Evolutionary conservation across 1,284 basidiomycete species (phyloP).

Genomic region (Stygiomarasmius scandens): DNA sequence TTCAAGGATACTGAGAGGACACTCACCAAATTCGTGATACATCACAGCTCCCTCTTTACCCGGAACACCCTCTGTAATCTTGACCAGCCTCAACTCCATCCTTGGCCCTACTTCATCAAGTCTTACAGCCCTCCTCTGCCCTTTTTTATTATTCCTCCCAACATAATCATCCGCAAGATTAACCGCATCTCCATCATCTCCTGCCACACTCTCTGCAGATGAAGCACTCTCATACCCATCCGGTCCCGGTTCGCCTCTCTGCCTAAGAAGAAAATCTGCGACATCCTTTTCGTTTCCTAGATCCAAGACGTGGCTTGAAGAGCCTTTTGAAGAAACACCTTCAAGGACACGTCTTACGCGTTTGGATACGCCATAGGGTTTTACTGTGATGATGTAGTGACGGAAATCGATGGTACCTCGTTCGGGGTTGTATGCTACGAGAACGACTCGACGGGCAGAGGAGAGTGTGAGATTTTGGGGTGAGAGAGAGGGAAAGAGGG

Average conservation of each 20-base stretch:
- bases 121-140: conserved; percentile 87
- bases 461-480: conserved; percentile 81
- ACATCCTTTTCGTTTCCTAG: conserved; percentile 92
- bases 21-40: conserved; percentile 88
- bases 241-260: conserved; percentile 65
- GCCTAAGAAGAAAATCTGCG: conserved; percentile 90
- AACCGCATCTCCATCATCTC: conserved; percentile 81
- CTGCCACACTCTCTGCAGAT: conserved; percentile 75
- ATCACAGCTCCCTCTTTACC: conserved; percentile 89
- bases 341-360: conserved; percentile 91
- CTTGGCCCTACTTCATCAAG: conserved; percentile 95
- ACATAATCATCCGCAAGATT: conserved; percentile 92
- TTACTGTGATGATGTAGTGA: conserved; percentile 95
- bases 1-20: background rate
- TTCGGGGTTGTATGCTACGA: conserved; percentile 89
- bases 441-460: conserved; percentile 87
- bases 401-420: conserved; percentile 90
- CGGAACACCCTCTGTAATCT: conserved; percentile 93
- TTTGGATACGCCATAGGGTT: conserved; percentile 91
- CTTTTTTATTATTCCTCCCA: conserved; percentile 91
- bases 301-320: conserved; percentile 57
- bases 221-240: conserved; percentile 88
- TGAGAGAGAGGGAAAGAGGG: conserved; percentile 84
- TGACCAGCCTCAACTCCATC: conserved; percentile 91
- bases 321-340: conserved; percentile 51